Conservation (phyloP, 108 stramenopile genomes). For the Seminavis robusta region DNA sequence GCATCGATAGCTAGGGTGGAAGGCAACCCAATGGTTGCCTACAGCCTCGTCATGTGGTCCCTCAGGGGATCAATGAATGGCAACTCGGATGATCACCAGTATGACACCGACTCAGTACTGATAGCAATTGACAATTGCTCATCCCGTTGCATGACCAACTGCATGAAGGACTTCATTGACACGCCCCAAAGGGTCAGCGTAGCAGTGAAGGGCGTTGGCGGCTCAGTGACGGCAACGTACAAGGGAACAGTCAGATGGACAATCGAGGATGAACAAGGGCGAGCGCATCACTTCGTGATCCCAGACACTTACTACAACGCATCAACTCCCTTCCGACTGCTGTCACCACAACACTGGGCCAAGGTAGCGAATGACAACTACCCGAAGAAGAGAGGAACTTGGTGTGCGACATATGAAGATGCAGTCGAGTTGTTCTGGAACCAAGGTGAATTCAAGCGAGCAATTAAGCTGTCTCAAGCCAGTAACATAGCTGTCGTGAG, state of each 20-base stretch:
- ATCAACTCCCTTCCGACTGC: slow-evolving; percentile 3
- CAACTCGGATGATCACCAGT: too few relatives aligned
- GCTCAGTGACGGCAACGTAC: too few relatives aligned
- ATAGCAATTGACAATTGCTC: slow-evolving; percentile 10
- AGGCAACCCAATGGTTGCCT: too few relatives aligned
- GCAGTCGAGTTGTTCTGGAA: not conserved
- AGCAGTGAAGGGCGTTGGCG: slow-evolving; percentile 5
- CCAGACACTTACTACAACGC: not conserved
- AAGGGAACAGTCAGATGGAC: slow-evolving; percentile 14
- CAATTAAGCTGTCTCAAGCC: not conserved
- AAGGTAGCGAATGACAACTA: not conserved
- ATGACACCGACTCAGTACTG: slow-evolving; percentile 1
- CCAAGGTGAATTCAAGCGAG: not conserved
- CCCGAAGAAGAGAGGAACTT: too few relatives aligned
- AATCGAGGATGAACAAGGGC: slow-evolving; percentile 7
- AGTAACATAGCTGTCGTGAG: slow-evolving; percentile 1
- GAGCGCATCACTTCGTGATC: not conserved
- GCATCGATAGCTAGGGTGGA: too few relatives aligned
- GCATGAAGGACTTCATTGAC: not conserved
- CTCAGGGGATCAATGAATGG: too few relatives aligned
- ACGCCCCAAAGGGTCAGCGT: not conserved
- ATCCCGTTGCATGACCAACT: too few relatives aligned
- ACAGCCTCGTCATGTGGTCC: too few relatives aligned
- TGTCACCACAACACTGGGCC: slow-evolving; percentile 16
- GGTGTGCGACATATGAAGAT: not conserved